Base-by-base conservation (phyloP, 2,329 filamentous ascomycete genomes). In the Colletotrichum sidae region DNA sequence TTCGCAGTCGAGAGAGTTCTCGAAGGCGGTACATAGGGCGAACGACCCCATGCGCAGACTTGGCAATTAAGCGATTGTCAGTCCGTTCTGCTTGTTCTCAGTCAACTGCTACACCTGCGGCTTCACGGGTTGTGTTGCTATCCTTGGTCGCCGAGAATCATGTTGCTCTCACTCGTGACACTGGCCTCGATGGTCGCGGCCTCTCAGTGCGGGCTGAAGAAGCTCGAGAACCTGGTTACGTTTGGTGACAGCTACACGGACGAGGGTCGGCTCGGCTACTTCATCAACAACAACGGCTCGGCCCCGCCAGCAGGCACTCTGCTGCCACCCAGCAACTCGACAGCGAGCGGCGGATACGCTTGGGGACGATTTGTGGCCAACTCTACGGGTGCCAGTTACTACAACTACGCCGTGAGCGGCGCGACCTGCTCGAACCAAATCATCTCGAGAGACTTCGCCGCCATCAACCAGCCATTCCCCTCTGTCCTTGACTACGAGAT, bases 211-310 rank as follows among this genome's bases (percentile, higher is more conserved):
- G 70, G 73, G 45, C 68, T 83, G 45, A 76, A 77, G 38, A 79
- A 81, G 42, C 88, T 92, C 72, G 82, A 86, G 35, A 89, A 87
- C 54, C 74, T 93, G 42, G 84, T 93, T 44, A 84, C 88, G 0
- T 93, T 94, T 72, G 91, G 91, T 11, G 90, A 93, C 75, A 92
- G 90, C 76, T 94, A 91, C 72, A 92, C 90, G 1, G 92, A 94
- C 72, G 90, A 93, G 71, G 87, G 84, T 11, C 86, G 92, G 9
- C 74, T 92, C 9, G 72, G 73, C 9, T 93, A 92, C 73, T 90
- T 94, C 72, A 77, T 80, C 62, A 76, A 71, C 39, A 80, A 90
- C 69, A 81, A 87, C 70, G 87, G 86, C 46, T 77, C 80, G 6
- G 81, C 86, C 1, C 91, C 92, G 2, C 90, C 91, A 0, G 77